A percentile compares a stretch with the other conserved stretches of the same genome.
phyloP scores from a whole-genome alignment of 257 asterid species.

The Ehretia macrophylla region DNA sequence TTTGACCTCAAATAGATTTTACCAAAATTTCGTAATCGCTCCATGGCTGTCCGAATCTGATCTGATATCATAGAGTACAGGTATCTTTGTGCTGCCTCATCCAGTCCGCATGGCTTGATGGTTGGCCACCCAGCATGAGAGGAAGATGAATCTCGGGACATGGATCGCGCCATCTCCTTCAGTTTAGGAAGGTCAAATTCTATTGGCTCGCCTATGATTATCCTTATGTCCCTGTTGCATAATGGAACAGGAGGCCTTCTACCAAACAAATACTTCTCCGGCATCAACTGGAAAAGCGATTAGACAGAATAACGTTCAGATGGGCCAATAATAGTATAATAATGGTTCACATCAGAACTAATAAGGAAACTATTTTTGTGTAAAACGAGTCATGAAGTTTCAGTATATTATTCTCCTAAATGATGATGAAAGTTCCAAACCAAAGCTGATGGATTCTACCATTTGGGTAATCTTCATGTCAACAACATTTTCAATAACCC shows the following conservation, averaged over 20 bases:
- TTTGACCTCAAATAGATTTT: constrained; percentile 23
- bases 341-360: too few species aligned
- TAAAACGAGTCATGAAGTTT: background rate
- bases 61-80: constrained; percentile 69
- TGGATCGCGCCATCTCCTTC: constrained; percentile 55
- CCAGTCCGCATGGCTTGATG: constrained; percentile 49
- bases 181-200: constrained; percentile 64
- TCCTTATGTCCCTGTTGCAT: constrained; percentile 54
- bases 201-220: constrained; percentile 80
- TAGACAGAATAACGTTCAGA: background rate
- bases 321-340: background rate
- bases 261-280: constrained; percentile 72
- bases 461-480: too few species aligned
- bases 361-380: background rate
- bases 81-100: constrained; percentile 79
- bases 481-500: too few species aligned
- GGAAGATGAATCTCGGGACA: constrained; percentile 40
- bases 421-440: too few species aligned
- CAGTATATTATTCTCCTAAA: too few species aligned
- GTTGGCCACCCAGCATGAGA: constrained; percentile 56
- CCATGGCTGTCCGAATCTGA: constrained; percentile 60
- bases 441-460: too few species aligned
- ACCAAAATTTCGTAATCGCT: constrained; percentile 41
- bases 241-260: constrained; percentile 77
- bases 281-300: constrained; percentile 73